Evolutionary conservation across 2,329 filamentous ascomycete genomes (phyloP), one percentile per base, ranked within the genome.

Genomic region (Fusarium floridanum): DNA sequence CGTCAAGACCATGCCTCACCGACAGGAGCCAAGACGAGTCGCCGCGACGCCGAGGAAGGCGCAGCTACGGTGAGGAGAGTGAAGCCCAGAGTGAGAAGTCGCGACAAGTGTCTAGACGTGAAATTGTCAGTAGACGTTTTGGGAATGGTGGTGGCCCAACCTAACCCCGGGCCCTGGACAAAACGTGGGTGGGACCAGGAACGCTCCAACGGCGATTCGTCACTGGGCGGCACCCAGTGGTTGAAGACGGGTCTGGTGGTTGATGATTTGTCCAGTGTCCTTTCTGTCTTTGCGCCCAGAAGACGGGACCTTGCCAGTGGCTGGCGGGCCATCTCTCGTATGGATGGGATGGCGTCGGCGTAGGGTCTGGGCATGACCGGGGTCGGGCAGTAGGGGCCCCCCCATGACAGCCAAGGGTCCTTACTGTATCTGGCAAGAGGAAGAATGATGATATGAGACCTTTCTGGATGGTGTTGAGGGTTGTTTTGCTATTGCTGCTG

Each of bases 161-260:
- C 29, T 29, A 41, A n/a, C 50, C n/a, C 39, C 20, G 16, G 12
- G 22, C 32, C n/a, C 41, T 61, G 24, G 24, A 29, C 32, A 69
- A 77, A 75, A 75, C 63, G 64, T 63, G 57, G 76, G 76, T 76
- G 76, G 76, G 59, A 66, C 74, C 64, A 60, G 55, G 59, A 66
- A 69, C 68, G 16, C 61, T 71, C 57, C 22, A 39, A 64, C 53
- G 41, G 67, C 39, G 53, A 55, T 57, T 67, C 75, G 73, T 78
- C 73, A 76, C 76, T 74, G 57, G 53, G 50, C 29, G 56, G 61
- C 41, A 45, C 24, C 66, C 56, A 74, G 61, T 76, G 76, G 70
- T 57, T 45, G 61, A 55, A 34, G 32, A 34, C 12, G 32, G 32
- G 32, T 34, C 32, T 34, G 32, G 11, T 12, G 32, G 4, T 34